Evolutionary conservation across 2,329 filamentous ascomycete genomes (phyloP).

Genomic region (Cryphonectria naterciae): DNA sequence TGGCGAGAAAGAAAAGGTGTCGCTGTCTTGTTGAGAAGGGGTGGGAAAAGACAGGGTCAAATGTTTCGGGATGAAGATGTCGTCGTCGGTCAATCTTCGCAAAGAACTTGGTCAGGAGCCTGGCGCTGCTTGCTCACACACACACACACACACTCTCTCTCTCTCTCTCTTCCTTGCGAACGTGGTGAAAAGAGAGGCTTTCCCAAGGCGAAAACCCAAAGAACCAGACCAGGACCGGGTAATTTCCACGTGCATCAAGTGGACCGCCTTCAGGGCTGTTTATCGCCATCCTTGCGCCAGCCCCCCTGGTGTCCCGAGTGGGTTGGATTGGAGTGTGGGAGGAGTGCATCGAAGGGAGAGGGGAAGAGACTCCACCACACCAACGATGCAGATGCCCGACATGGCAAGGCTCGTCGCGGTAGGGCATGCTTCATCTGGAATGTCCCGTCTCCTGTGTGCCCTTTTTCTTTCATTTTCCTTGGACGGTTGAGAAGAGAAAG

Average conservation of each 20-base stretch:
- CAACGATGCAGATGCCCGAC: constrained; percentile 25
- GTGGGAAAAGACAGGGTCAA: background rate
- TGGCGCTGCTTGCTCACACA: background rate
- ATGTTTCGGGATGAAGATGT: constrained; percentile 1
- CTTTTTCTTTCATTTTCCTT: background rate
- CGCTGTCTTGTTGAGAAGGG: background rate
- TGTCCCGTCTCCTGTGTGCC: background rate
- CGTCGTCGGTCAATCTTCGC: background rate
- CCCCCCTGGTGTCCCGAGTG: constrained; percentile 2
- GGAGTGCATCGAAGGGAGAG: background rate
- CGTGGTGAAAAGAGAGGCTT: background rate
- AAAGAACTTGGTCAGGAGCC: background rate
- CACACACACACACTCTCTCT: no score
- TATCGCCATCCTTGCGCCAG: constrained; percentile 20
- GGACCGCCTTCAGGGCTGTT: background rate
- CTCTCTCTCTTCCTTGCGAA: background rate
- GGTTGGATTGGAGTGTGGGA: background rate
- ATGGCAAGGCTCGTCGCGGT: constrained; percentile 21
- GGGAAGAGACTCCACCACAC: constrained; percentile 4
- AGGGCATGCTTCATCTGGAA: constrained; percentile 14
- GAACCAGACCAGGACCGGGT: constrained; percentile 4
- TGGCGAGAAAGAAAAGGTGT: background rate
- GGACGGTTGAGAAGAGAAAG: background rate
- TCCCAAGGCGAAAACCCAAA: background rate
- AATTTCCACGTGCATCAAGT: constrained; percentile 23